phyloP scores from a whole-genome alignment of 2,329 filamentous ascomycete species.

The Fusarium citri region DNA sequence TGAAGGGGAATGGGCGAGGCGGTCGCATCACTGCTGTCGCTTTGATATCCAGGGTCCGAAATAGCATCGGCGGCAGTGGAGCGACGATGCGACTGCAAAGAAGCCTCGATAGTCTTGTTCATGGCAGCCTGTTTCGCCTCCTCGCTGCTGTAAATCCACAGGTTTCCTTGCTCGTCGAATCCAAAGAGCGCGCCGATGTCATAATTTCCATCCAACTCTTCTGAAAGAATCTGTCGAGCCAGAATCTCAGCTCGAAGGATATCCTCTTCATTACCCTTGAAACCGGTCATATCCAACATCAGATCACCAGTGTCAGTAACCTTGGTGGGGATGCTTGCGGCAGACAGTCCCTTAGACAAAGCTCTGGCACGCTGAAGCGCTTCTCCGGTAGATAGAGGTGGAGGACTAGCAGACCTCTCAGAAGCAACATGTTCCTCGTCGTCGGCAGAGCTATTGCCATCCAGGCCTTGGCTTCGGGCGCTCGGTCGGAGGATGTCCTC shows the following conservation, averaged over 20 bases:
- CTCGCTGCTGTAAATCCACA: slow-evolving; percentile 99
- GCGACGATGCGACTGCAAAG: slow-evolving; percentile 58
- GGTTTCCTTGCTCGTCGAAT: slow-evolving; percentile 92
- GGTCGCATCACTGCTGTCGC: slow-evolving; percentile 78
- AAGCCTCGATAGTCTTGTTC: slow-evolving; percentile 68
- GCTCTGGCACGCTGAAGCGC: slow-evolving; percentile 85
- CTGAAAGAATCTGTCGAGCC: slow-evolving; percentile 89
- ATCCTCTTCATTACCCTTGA: slow-evolving; percentile 94
- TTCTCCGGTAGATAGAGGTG: slow-evolving; percentile 76
- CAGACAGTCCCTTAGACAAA: slow-evolving; percentile 87
- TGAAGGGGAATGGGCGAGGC: slow-evolving; percentile 63
- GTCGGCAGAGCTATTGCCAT: slow-evolving; percentile 53
- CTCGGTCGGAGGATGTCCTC: slow-evolving; percentile 65
- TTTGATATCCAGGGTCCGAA: slow-evolving; percentile 95
- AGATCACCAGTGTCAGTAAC: slow-evolving; percentile 94
- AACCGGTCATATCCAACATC: slow-evolving; percentile 98
- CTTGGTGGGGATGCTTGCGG: slow-evolving; percentile 90
- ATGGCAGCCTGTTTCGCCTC: slow-evolving; percentile 92
- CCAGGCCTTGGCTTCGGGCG: slow-evolving; percentile 54
- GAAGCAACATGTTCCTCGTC: slow-evolving; percentile 55
- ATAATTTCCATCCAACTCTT: slow-evolving; percentile 94
- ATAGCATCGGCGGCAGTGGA: slow-evolving; percentile 79
- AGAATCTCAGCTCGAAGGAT: slow-evolving; percentile 92
- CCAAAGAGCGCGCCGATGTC: slow-evolving; percentile 96
- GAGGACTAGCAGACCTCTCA: slow-evolving; percentile 79